A percentile compares a stretch with the other conserved stretches of the same genome.
Evolutionary conservation across 495 filamentous ascomycete species (phyloP).

Genomic region (Bombardia bombarda): DNA sequence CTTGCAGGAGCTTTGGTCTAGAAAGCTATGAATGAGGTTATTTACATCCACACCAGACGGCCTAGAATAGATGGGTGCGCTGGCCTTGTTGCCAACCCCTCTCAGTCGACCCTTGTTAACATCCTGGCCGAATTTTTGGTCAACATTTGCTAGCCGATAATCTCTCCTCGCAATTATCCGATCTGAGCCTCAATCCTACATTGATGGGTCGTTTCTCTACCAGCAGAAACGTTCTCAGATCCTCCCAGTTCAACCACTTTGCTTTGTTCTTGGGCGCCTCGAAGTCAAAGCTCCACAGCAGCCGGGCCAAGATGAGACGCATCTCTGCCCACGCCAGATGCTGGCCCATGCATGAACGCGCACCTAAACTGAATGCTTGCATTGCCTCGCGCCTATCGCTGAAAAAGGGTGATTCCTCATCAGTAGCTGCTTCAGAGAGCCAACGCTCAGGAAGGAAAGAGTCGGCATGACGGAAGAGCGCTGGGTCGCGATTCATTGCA

Average conservation of each 20-base stretch:
- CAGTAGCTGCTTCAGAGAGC: slow-evolving; percentile 29
- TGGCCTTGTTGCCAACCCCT: too few species aligned
- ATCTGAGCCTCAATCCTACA: slow-evolving; percentile 3
- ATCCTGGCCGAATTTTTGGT: too few species aligned
- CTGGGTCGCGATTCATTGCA: slow-evolving; percentile 15
- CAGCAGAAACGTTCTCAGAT: slow-evolving; percentile 5
- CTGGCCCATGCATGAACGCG: slow-evolving; percentile 47
- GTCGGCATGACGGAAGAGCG: slow-evolving; percentile 8
- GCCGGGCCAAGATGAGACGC: slow-evolving; percentile 38
- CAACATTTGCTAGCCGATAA: too few species aligned
- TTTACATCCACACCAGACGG: too few species aligned
- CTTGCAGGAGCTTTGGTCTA: too few species aligned
- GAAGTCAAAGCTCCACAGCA: slow-evolving; percentile 46
- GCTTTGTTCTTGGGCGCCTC: slow-evolving; percentile 7
- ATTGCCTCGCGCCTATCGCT: slow-evolving; percentile 38
- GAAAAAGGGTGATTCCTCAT: slow-evolving; percentile 16
- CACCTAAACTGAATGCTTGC: slow-evolving; percentile 47
- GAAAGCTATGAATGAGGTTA: too few species aligned
- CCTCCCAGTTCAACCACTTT: slow-evolving; percentile 4
- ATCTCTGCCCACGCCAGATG: slow-evolving; percentile 46
- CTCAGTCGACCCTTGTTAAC: too few species aligned
- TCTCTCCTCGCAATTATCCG: background rate
- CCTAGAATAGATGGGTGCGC: too few species aligned
- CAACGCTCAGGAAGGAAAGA: slow-evolving; percentile 39
- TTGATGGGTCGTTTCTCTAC: slow-evolving; percentile 2